A percentile compares a stretch with the other conserved stretches of the same genome.
phyloP scores from a whole-genome alignment of 177 flowering plant genomes.

The Vitis hybrid region DNA sequence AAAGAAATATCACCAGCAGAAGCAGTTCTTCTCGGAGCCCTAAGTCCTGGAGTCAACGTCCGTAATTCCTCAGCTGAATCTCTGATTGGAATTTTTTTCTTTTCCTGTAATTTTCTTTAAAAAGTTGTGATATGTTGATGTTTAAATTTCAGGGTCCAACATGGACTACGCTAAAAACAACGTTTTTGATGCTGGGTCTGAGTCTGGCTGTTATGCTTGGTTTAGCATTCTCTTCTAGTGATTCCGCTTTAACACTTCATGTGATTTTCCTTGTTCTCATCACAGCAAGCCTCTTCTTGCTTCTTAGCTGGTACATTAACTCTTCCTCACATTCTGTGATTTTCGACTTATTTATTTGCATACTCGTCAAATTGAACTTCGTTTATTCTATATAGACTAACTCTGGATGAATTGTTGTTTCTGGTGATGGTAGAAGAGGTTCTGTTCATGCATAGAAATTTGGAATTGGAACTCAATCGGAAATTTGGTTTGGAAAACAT shows the following conservation, averaged over 20 bases:
- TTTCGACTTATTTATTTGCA: not conserved
- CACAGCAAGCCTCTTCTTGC: constrained; percentile 58
- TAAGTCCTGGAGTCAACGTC: constrained; percentile 92
- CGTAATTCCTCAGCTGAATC: constrained; percentile 14
- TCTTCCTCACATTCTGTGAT: not conserved
- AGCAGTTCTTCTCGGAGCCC: constrained; percentile 86
- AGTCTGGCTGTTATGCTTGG: constrained; percentile 70
- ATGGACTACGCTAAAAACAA: constrained; percentile 66
- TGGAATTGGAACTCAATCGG: not conserved
- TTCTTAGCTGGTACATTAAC: constrained; percentile 61
- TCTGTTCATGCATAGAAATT: not conserved
- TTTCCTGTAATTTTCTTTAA: not conserved
- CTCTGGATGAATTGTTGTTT: not conserved
- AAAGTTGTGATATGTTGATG: not conserved
- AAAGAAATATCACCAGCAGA: constrained; percentile 51
- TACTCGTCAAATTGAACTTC: not conserved
- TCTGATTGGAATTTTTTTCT: not conserved
- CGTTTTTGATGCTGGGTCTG: constrained; percentile 71
- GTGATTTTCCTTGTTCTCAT: constrained; percentile 60
- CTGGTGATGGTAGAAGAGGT: not conserved
- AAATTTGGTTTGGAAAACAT: no score
- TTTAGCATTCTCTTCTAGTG: constrained; percentile 69
- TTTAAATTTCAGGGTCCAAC: constrained; percentile 65
- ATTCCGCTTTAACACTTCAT: constrained; percentile 61
- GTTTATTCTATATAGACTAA: no score